Conservation (phyloP, 495 filamentous ascomycete genomes). For the Haplographium delicatum region DNA sequence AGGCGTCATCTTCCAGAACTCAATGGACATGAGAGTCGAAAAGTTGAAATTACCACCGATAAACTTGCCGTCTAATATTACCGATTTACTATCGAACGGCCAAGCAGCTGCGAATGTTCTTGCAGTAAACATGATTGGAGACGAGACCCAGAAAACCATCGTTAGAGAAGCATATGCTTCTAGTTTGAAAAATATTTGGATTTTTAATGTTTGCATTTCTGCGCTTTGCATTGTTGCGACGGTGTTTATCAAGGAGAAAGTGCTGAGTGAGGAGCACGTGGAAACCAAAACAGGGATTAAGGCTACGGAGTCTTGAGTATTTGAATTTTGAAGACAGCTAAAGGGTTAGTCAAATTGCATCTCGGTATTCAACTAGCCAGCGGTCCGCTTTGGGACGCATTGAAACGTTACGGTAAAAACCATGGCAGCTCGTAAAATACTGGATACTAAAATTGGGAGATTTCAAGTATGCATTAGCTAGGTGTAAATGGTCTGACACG, state of each 20-base stretch:
- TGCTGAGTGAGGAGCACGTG: conserved; percentile 52
- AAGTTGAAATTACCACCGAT: conserved; percentile 18
- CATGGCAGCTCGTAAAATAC: no score
- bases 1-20: conserved; percentile 60
- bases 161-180: conserved; percentile 40
- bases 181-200: conserved; percentile 48
- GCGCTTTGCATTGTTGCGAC: conserved; percentile 45
- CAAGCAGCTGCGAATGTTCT: conserved; percentile 14
- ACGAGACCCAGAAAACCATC: conserved; percentile 31
- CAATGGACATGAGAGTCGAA: conserved; percentile 27
- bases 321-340: no score
- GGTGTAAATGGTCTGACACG: no score
- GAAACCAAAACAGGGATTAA: conserved; percentile 60
- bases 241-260: conserved; percentile 45
- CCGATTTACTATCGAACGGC: conserved; percentile 5
- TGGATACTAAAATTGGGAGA: no score
- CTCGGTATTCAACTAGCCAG: no score
- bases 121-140: conserved; percentile 19
- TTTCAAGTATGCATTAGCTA: no score
- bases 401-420: no score
- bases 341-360: no score
- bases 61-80: conserved; percentile 11
- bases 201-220: conserved; percentile 51
- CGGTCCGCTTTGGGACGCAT: no score
- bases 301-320: no score